Evolutionary conservation across 1,284 basidiomycete species (phyloP).

Genomic region (Leccinum pachyderme): DNA sequence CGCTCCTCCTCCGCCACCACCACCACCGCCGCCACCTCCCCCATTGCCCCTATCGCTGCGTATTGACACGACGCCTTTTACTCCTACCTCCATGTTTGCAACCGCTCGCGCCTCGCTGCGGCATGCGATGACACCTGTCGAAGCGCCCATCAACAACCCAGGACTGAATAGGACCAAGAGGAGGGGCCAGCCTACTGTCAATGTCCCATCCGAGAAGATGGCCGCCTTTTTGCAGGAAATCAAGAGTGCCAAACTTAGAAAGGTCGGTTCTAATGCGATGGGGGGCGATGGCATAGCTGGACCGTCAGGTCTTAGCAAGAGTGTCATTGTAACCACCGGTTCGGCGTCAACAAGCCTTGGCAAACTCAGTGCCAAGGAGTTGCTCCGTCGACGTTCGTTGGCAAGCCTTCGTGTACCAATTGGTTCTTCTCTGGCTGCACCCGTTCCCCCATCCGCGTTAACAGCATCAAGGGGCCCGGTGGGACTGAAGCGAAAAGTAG

Average conservation of each 20-base stretch:
- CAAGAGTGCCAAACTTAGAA: constrained; percentile 67
- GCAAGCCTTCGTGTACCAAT: constrained; percentile 28
- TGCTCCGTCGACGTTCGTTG: constrained; percentile 28
- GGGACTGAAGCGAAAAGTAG: constrained; percentile 28
- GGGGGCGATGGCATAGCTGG: constrained; percentile 24
- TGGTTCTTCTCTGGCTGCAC: constrained; percentile 23
- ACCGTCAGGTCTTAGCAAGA: constrained; percentile 33
- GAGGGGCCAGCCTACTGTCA: constrained; percentile 62
- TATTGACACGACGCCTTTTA: constrained; percentile 29
- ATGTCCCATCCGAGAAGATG: constrained; percentile 75
- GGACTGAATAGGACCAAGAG: constrained; percentile 29
- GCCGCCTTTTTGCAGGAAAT: constrained; percentile 75
- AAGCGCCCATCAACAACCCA: constrained; percentile 61
- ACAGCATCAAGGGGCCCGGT: constrained; percentile 6
- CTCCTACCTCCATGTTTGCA: constrained; percentile 45
- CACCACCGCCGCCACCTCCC: constrained; percentile 49
- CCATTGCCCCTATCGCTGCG: constrained; percentile 41
- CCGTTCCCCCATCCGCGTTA: constrained; percentile 10
- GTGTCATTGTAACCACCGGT: constrained; percentile 16
- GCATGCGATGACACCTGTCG: constrained; percentile 53
- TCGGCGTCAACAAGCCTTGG: background rate
- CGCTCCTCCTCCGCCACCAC: constrained; percentile 34
- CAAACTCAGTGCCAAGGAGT: constrained; percentile 20
- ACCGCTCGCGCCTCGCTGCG: constrained; percentile 63
- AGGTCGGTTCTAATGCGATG: constrained; percentile 35